Evolutionary conservation across 108 stramenopile species (phyloP).

Genomic region (Nitzschia sp.): DNA sequence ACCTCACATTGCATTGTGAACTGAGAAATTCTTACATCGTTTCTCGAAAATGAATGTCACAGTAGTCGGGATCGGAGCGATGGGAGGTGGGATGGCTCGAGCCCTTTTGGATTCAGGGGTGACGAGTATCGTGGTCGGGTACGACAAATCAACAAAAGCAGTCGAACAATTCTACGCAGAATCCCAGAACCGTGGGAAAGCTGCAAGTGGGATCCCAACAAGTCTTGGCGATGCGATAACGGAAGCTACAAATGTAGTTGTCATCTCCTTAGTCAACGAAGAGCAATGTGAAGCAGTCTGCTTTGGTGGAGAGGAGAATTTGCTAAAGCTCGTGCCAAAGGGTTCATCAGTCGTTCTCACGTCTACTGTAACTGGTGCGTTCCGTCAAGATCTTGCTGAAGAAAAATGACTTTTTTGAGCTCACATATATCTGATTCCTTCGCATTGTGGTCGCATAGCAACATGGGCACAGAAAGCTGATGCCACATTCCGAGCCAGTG

Average conservation of each 20-base stretch:
- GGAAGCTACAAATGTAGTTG: constrained; percentile 46
- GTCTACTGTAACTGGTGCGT: constrained; percentile 60
- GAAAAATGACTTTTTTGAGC: too few relatives aligned
- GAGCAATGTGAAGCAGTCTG: constrained; percentile 63
- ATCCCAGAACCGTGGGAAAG: constrained; percentile 40
- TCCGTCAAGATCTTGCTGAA: neutral
- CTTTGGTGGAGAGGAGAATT: constrained; percentile 41
- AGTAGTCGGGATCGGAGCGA: constrained; percentile 58
- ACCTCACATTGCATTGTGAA: neutral
- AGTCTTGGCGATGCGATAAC: constrained; percentile 23
- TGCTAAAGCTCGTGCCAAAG: constrained; percentile 32
- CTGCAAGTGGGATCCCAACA: constrained; percentile 10
- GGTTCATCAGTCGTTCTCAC: constrained; percentile 63
- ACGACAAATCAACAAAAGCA: constrained; percentile 40
- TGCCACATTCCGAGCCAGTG: constrained; percentile 28
- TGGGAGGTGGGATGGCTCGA: constrained; percentile 84
- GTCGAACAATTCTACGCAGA: constrained; percentile 55
- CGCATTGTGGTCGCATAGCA: constrained; percentile 10
- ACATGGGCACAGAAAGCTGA: constrained; percentile 52
- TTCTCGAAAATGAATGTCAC: constrained; percentile 8
- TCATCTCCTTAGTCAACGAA: constrained; percentile 74
- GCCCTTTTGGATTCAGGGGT: constrained; percentile 53
- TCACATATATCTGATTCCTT: neutral
- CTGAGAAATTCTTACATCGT: neutral
- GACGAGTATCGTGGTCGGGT: constrained; percentile 42